Base-by-base conservation (phyloP, 352 stramenopile species). In the Phytophthora citrophthora region DNA sequence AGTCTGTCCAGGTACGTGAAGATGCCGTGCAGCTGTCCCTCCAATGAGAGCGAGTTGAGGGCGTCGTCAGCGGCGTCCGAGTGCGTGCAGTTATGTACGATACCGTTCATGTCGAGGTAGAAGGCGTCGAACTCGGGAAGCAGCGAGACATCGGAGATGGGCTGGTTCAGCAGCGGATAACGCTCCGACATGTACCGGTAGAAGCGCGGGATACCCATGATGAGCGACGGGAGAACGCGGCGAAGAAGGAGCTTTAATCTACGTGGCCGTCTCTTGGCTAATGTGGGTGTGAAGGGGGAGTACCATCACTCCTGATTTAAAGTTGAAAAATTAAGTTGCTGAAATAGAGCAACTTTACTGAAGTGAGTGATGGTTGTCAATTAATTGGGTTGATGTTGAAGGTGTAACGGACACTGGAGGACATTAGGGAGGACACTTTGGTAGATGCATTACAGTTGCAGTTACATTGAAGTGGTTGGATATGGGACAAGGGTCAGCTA, bases 101-200 rank as follows among this genome's bases (percentile, higher is more conserved):
- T 99, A 53, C 98, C 98, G 78, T 99, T 99, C 96, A 99, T 99
- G 76, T 99, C 98, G 38, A 99, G 76, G 72, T 99, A 99, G 64
- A 99, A 91, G 70, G 98, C 95, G 82, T 99, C 97, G 61, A 99
- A 99, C 69, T 99, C 95, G 3, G 97, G 97, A 34, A 99, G 73
- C 4, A 99, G 86, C 23, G 97, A 97, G 23, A 97, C 89, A 75
- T 99, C 97, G 31, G 94, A 98, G 69, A 95, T 93, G 29, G 81
- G 92, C 76, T 99, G 96, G 83, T 99, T 99, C 68, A 99, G 98
- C 68, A 99, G 97, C 59, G 98, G 97, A 78, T 99, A 99, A 81
- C 93, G 81, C 87, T 98, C 93, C 50, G 83, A 95, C 63, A 97
- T 81, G 84, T 94, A 97, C 7, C 91, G 87, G 61, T 97, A 98